These are phyloP conservation scores for Carex pumila DNA, from an alignment of 176 grass and related monocot genomes.

Conservation along the genomic window DNA sequence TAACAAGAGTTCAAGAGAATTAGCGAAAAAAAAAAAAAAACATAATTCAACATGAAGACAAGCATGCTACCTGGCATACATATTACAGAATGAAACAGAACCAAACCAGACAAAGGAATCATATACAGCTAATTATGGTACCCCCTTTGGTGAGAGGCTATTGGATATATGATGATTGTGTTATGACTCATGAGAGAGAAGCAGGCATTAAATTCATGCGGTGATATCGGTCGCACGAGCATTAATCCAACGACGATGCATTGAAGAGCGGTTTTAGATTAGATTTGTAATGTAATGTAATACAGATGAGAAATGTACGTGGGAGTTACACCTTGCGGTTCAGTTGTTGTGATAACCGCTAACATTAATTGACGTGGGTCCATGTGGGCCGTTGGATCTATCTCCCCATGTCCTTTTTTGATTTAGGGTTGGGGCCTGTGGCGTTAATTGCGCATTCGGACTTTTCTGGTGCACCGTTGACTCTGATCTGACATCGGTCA, in stretches of 20 bases:
- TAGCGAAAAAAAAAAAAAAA: neutral
- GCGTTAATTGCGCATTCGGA: neutral
- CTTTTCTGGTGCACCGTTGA: neutral
- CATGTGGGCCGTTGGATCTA: conserved; percentile 19
- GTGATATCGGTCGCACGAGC: conserved; percentile 19
- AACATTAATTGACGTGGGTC: conserved; percentile 15
- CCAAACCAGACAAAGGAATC: neutral
- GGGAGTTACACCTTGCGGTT: conserved; percentile 13
- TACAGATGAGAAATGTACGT: conserved; percentile 14
- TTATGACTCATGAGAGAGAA: neutral
- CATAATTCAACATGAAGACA: neutral
- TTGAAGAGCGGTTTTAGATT: neutral
- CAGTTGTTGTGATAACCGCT: conserved; percentile 22
- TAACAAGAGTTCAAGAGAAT: neutral
- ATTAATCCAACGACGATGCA: neutral
- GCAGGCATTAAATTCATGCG: conserved; percentile 26
- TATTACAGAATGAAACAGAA: neutral
- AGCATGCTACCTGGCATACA: neutral
- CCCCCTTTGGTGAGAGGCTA: neutral
- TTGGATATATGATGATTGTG: neutral
- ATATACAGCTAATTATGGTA: neutral
- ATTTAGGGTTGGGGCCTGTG: neutral
- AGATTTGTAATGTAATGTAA: neutral
- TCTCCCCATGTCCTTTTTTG: neutral
- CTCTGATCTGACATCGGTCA: neutral